Evolutionary conservation across 345 rosid genomes (phyloP), one percentile per base, ranked within the genome.

Genomic region (Jatropha curcas): DNA sequence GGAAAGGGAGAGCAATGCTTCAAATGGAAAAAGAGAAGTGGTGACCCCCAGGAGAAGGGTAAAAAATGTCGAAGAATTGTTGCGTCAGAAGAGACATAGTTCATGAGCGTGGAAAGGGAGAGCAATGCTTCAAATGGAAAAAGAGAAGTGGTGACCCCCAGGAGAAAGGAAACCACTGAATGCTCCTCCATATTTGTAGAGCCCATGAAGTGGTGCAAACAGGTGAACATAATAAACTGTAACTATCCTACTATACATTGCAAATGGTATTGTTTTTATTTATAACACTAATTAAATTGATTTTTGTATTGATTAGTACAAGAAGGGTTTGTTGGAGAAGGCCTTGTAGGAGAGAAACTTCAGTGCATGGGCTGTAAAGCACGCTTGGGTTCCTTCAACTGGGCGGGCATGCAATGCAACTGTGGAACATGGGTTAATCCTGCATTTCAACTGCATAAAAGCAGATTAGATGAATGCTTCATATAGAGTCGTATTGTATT

Each of bases 191-290:
- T 94, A 72, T 94, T 94, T 35, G 97, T 94, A 0, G 96, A 90
- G 83, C 96, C 98, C 67, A 82, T 94, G 94, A 92, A 90, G 81
- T 92, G 98, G 98, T 94, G 98, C 76, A 90, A 76, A 71, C 88
- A 74, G 90, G 93, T 88, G 30, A 75, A 10, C 35, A 1, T 64
- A 17, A 13, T 64, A 17, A 13, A 48, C 41, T 52, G 8, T 22
- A 28, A 10, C 37, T 22, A 12, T 53, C n/a, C 37, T 59, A 14
- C 34, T 16, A n/a, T 57, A 19, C 22, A 16, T 13, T 19, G 11
- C 4, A 19, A 3, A 31, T 2, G 28, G 34, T 46, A 2, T 19
- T 4, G 25, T n/a, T 52, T 48, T 3, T 16, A 3, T 24, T 19
- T 67, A 71, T 33, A 69, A 43, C 70, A 58, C 60, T 65, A 28